Evolutionary conservation across 1,284 basidiomycete genomes (phyloP), one percentile per base, ranked within the genome.

Genomic region (Ceratobasidium sp.): DNA sequence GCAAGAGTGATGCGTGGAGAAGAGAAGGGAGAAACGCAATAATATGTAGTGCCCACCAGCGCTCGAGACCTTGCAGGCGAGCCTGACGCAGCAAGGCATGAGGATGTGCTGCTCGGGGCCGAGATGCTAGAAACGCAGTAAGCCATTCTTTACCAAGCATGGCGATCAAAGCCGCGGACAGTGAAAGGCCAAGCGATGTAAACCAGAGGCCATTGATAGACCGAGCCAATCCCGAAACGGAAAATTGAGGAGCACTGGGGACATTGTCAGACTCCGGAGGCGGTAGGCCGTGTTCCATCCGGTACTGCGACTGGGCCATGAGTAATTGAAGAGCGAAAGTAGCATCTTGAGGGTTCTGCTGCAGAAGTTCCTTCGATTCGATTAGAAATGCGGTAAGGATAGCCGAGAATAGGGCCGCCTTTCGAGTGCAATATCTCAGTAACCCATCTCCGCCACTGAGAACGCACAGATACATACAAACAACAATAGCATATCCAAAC

Each of bases 101-200:
- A 10, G 51, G 15, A 28, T 54, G 51, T 1, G 51, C 54, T 1
- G 26, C 10, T 1, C 54, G 54, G 10, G 54, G 54, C 26, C 54
- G 54, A 58, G 54, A 58, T 11, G 54, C 23, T 1, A 58, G n/a
- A n/a, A 33, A 73, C 8, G 28, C 53, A 2, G 31, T 39, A 10
- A 73, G 49, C 69, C 69, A 73, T 33, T 73, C 49, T 31, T 73
- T 73, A 10, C 35, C 69, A 33, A 73, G 49, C 53, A 73, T 60
- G 17, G 45, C 35, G 20, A 73, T 20, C 35, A 73, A 20, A 2
- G 69, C 49, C 20, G 54, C 33, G 10, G 28, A 54, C 15, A 71
- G 45, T 20, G 49, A 61, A 35, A 71, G 60, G 4, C 15, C 51
- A 20, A 71, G 68, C 3, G 68, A 71, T 4, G 53, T 42, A 33